Conservation (phyloP, 2,329 filamentous ascomycete species). For the Rutstroemia sydowiana region DNA sequence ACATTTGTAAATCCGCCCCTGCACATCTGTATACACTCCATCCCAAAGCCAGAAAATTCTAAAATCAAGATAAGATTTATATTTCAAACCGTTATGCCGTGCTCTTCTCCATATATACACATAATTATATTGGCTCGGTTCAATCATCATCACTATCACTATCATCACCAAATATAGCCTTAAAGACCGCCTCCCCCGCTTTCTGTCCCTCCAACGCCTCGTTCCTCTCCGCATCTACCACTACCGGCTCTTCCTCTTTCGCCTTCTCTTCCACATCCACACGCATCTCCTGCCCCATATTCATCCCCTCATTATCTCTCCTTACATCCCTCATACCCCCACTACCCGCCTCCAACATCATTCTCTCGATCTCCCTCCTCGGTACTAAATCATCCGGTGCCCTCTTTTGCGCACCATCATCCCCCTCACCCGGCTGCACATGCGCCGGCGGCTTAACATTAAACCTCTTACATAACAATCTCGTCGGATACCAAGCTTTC, state of each 20-base stretch:
- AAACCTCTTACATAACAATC: constrained; percentile 90
- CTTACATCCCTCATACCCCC: constrained; percentile 17
- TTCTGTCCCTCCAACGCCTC: constrained; percentile 67
- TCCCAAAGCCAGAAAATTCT: no score
- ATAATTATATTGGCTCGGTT: no score
- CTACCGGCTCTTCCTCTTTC: constrained; percentile 18
- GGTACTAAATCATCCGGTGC: constrained; percentile 41
- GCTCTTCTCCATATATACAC: no score
- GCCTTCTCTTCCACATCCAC: constrained; percentile 9
- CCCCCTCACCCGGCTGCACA: constrained; percentile 42
- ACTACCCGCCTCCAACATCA: constrained; percentile 40
- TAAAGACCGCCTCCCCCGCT: constrained; percentile 76
- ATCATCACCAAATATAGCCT: constrained; percentile 87
- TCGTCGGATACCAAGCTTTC: constrained; percentile 68
- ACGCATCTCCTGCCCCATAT: constrained; percentile 8
- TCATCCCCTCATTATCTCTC: not conserved
- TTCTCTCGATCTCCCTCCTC: constrained; percentile 46
- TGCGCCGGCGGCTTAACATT: constrained; percentile 73
- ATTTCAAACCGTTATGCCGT: no score
- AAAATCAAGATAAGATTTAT: no score
- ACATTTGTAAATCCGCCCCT: no score
- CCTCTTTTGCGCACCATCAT: constrained; percentile 21
- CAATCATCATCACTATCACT: constrained; percentile 42
- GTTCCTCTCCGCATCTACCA: constrained; percentile 67
- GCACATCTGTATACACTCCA: no score